A percentile compares a stretch with the other conserved stretches of the same genome.
Evolutionary conservation across 202 grass and related monocot species (phyloP).

Genomic region (Setaria viridis): DNA sequence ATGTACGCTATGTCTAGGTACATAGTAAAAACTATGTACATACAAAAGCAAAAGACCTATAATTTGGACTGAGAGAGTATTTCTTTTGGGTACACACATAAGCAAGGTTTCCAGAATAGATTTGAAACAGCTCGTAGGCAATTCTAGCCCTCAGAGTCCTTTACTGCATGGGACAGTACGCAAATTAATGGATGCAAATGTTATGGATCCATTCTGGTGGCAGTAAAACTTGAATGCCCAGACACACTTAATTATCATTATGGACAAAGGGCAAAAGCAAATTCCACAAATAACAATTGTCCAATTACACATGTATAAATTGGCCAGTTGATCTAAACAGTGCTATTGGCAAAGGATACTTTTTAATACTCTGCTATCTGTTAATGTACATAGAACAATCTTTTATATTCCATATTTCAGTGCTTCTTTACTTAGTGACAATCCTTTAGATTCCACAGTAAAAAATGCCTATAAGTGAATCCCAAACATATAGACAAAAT

Average conservation of each 20-base stretch:
- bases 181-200: slow-evolving; percentile 1
- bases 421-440: not conserved
- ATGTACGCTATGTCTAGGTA: too few species aligned
- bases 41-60: too few species aligned
- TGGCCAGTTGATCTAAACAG: not conserved
- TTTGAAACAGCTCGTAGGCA: not conserved
- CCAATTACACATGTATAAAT: not conserved
- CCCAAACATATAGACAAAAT: not conserved
- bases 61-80: not conserved
- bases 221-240: slow-evolving; percentile 13
- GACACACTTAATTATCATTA: not conserved
- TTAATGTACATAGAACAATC: slow-evolving; percentile 3
- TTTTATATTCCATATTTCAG: slow-evolving; percentile 1
- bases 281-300: slow-evolving; percentile 11
- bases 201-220: not conserved
- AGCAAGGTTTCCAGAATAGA: not conserved
- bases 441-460: slow-evolving; percentile 14
- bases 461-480: slow-evolving; percentile 18
- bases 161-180: not conserved
- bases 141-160: not conserved
- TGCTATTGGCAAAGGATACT: not conserved
- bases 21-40: too few species aligned
- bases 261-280: slow-evolving; percentile 9
- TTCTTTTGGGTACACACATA: not conserved
- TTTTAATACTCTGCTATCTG: not conserved